Base-by-base conservation (phyloP, 2,329 filamentous ascomycete species). In the Diaporthe nobilis region DNA sequence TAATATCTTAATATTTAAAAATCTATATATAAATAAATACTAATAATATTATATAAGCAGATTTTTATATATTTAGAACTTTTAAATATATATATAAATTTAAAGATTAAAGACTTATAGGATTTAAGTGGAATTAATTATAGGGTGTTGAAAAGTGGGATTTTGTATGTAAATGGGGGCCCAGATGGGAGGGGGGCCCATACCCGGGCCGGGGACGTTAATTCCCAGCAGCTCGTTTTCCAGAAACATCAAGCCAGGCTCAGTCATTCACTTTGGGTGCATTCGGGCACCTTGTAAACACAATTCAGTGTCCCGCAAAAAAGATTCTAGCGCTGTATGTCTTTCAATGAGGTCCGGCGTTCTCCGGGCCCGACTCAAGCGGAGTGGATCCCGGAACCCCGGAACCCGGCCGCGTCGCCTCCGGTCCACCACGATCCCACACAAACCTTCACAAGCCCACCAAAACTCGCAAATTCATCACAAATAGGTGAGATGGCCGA, bases 401-500 rank as follows among this genome's bases (percentile, higher is more conserved):
- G 47, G 47, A 55, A 53, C 22, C 65, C 65, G 49, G 65, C 34
- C 65, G 15, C 10, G 34, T 53, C 49, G 9, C 8, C 31, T 28
- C 63, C 63, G 49, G n/a, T 31, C 65, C 28, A 70, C 49, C 34
- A 28, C 65, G 65, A 55, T 42, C 65, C 34, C 65, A 42, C 65
- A 70, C 34, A 70, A 65, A 51, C 17, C 63, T 51, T 68, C 13
- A 68, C 20, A 70, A 42, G 28, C 31, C 5, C 2, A 5, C 4
- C 22, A 1, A 13, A 70, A 7, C 17, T 20, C 7, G 7, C 1
- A 13, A 57, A 25, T 34, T 25, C 71, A 65, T 51, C 47, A 65
- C 10, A 20, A 55, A 44, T 2, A 25, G 71, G 71, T 73, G 71
- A 73, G 71, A 73, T 73, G 71, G 71, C 71, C 71, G 71, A 73